Conservation (phyloP, 2,329 filamentous ascomycete species). For the Fusarium austroafricanum region DNA sequence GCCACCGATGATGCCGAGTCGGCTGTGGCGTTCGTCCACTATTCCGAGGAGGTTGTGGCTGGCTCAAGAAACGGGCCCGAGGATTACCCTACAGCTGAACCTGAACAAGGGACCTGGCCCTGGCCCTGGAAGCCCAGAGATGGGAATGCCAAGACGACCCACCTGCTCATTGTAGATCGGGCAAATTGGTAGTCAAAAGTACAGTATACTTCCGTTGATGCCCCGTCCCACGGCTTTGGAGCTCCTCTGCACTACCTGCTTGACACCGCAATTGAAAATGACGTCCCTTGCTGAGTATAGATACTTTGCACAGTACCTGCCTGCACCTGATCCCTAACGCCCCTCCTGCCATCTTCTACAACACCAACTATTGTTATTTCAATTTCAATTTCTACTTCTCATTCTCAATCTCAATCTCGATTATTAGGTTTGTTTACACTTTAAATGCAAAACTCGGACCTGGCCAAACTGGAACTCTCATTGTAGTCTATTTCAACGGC, state of each 20-base stretch:
- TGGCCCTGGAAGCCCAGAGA: neutral
- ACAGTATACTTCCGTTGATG: slow-evolving; percentile 26
- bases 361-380: slow-evolving; percentile 19
- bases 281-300: slow-evolving; percentile 30
- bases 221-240: neutral
- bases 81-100: slow-evolving; percentile 30
- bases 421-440: neutral
- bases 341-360: slow-evolving; percentile 28
- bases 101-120: neutral
- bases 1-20: slow-evolving; percentile 47
- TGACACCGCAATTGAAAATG: slow-evolving; percentile 21
- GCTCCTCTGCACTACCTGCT: slow-evolving; percentile 9
- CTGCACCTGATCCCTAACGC: slow-evolving; percentile 16
- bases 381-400: neutral
- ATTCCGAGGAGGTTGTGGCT: slow-evolving; percentile 29
- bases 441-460: neutral
- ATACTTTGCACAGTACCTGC: slow-evolving; percentile 23
- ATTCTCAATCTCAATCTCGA: neutral
- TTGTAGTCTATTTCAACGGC: slow-evolving; percentile 12
- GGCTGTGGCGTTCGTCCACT: slow-evolving; percentile 21
- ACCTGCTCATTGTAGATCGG: slow-evolving; percentile 3
- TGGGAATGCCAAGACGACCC: slow-evolving; percentile 6
- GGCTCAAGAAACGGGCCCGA: neutral
- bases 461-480: neutral
- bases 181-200: slow-evolving; percentile 21